Conservation (phyloP, 2,329 filamentous ascomycete species). For the Penicillium expansum region DNA sequence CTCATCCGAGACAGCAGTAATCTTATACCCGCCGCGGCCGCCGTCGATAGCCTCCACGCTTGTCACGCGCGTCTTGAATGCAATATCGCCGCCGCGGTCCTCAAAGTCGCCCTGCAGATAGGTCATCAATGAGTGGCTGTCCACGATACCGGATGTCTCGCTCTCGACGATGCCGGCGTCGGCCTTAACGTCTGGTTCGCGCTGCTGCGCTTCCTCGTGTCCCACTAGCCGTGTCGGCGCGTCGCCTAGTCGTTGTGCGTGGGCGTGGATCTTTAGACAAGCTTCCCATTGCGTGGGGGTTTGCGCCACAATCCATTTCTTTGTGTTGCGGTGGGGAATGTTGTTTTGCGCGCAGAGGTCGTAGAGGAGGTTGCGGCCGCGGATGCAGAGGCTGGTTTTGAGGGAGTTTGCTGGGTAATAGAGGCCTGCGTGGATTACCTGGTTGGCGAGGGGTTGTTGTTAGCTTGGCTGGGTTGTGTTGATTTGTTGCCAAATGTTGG, state of each 20-base stretch:
- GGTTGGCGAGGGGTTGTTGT: background rate
- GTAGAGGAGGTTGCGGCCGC: conserved; percentile 75
- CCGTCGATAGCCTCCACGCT: conserved; percentile 52
- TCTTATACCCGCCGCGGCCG: conserved; percentile 66
- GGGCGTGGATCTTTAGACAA: conserved; percentile 51
- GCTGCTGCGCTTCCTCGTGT: conserved; percentile 56
- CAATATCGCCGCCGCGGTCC: conserved; percentile 70
- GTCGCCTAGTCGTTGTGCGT: conserved; percentile 57
- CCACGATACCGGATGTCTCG: conserved; percentile 83
- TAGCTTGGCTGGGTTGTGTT: background rate
- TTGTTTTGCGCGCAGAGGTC: conserved; percentile 64
- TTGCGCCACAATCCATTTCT: conserved; percentile 96
- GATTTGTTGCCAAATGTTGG: background rate
- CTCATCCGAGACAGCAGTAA: conserved; percentile 52
- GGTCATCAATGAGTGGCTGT: conserved; percentile 81
- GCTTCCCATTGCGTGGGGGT: conserved; percentile 66
- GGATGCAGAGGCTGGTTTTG: conserved; percentile 80
- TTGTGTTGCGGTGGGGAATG: conserved; percentile 71
- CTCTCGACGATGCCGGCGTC: conserved; percentile 74
- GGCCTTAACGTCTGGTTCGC: conserved; percentile 75
- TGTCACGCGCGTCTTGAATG: conserved; percentile 66
- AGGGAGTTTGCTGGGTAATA: conserved; percentile 77
- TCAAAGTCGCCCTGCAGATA: conserved; percentile 74
- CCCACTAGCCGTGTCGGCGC: conserved; percentile 67
- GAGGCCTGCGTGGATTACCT: conserved; percentile 91